Base-by-base conservation (phyloP, 2,329 filamentous ascomycete genomes). In the Colletotrichum zoysiae region DNA sequence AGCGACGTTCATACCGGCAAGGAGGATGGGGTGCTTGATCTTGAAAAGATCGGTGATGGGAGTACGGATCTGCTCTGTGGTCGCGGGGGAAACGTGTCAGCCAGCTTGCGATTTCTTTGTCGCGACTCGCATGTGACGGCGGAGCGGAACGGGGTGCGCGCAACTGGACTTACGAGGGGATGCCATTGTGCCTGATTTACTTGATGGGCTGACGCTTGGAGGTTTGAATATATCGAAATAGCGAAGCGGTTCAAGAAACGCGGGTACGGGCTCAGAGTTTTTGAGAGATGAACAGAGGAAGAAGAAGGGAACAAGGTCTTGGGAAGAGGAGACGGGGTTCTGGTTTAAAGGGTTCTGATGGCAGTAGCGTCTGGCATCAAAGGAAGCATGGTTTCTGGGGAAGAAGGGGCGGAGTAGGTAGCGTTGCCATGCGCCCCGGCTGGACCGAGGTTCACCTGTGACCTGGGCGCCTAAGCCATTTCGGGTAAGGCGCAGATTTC, bases 1-100 rank as follows among this genome's bases (percentile, higher is more conserved):
- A 69, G 96, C 96, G 75, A 98, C 96, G 88, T 99, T 98, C 96
- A 99, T 99, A 82, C 96, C 96, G 78, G 96, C 96, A 74, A 99
- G 91, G 79, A 99, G 87, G 81, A 99, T 87, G 71, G 96, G 96
- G 85, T 99, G 96, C 83, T 97, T 94, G 89, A 99, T 98, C 88
- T 94, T 93, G 85, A 99, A 93, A 75, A 98, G 93, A 89, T 98
- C 95, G 77, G 96, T 99, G 79, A 95, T 87, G 76, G 93, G 91
- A 65, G 96, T 99, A 80, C 93, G 93, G 83, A 99, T 92, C 87
- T 93, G 88, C 86, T 96, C 93, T 95, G 82, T 70, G 62, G 58
- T 50, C 61, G 57, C 40, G 55, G 57, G 40, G 55, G 57, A 67
- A 67, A 71, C 64, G 72, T 75, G 78, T 76, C 72, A 77, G 75